These are phyloP conservation scores for Ceratocystiopsis minuta DNA, from an alignment of 2,329 filamentous ascomycete species.

Conservation along the genomic window DNA sequence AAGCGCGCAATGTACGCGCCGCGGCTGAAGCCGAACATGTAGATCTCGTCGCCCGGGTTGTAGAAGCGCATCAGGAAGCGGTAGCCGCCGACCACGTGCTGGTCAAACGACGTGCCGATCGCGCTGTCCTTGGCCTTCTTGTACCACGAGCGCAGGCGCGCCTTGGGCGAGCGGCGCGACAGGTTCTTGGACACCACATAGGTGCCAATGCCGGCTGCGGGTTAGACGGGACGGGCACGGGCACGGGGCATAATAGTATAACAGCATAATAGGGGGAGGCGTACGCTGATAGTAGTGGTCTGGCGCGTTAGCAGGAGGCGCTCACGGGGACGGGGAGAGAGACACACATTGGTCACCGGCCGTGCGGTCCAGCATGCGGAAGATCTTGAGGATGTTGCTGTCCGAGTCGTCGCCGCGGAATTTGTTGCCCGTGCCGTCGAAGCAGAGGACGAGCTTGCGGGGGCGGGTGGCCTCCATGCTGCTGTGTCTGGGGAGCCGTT, in stretches of 20 bases:
- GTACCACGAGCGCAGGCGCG: conserved; percentile 47
- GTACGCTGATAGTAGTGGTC: conserved; percentile 45
- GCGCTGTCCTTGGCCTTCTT: conserved; percentile 62
- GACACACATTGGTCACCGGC: conserved; percentile 36
- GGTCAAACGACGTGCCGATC: conserved; percentile 60
- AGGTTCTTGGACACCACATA: conserved; percentile 46
- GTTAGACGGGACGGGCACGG: no score
- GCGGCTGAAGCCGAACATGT: conserved; percentile 57
- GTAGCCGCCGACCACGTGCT: conserved; percentile 72
- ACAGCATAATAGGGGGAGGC: no score
- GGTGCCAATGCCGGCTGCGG: conserved; percentile 48
- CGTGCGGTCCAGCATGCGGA: conserved; percentile 48
- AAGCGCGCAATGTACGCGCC: conserved; percentile 60
- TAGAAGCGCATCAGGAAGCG: conserved; percentile 64
- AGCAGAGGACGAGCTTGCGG: conserved; percentile 39
- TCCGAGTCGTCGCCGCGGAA: conserved; percentile 45
- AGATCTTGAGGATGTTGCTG: conserved; percentile 52
- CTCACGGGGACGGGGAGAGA: no score
- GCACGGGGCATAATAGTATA: no score
- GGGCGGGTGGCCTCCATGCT: conserved; percentile 1
- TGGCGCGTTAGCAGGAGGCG: conserved; percentile 7
- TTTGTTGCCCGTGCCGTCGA: conserved; percentile 46
- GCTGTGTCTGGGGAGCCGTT: no score
- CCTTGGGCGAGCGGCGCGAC: conserved; percentile 35
- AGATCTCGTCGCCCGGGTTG: conserved; percentile 44